Evolutionary conservation across 2,329 filamentous ascomycete genomes (phyloP), one percentile per base, ranked within the genome.

Genomic region (Cercospora sp.): DNA sequence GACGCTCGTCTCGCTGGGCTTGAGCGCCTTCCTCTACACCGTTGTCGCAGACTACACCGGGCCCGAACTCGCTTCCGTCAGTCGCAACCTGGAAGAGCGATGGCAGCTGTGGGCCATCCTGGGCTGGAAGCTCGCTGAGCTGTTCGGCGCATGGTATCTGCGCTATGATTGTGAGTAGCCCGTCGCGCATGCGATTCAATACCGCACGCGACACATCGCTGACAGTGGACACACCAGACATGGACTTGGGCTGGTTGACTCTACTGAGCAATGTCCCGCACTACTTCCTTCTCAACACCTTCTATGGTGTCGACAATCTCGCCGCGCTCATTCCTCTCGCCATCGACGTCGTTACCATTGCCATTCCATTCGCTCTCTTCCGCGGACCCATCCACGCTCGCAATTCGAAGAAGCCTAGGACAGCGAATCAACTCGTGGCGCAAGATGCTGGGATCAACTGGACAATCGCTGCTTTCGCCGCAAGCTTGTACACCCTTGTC

Each of bases 261-360:
- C 73, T 92, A 69, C 83, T 97, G 51, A 89, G 90, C 65, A 89
- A 93, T 80, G 87, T 90, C 21, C 94, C 94, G 53, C 87, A 88
- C 74, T 87, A 91, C 70, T 91, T 91, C 77, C 88, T 97, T 53
- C 84, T 97, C 30, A 84, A 85, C 32, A 88, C 88, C 63, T 97
- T 96, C 82, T 97, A 96, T 85, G 81, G 84, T 40, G 85, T 96
- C 72, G 85, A 86, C 28, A 82, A 86, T 28, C 79, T 82, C 63
- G 90, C 90, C 0, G 85, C 89, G 21, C 75, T 88, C 32, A 82
- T 86, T 45, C 88, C 88, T 40, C 85, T 93, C 61, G 78, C 81
- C 37, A 90, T 94, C 74, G 91, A 94, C 74, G 82, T 91, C 63
- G 74, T 89, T 68, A 88, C 91, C 2, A 87, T 88, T 51, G 89